Base-by-base conservation (phyloP, 2,329 filamentous ascomycete species). In the Epicoccum nigrum region DNA sequence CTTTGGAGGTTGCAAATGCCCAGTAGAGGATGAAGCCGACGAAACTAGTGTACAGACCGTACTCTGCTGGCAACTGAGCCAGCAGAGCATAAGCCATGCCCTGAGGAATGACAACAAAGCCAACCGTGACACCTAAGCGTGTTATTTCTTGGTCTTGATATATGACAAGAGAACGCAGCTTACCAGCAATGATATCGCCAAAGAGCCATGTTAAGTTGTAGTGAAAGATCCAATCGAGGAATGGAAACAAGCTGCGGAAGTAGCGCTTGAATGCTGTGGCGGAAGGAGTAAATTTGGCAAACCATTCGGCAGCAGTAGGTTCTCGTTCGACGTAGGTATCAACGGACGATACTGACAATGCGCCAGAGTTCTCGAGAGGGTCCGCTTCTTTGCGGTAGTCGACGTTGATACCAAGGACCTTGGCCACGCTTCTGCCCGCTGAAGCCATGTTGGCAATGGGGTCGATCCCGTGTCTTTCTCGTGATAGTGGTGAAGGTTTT, bases 1-100 rank as follows among this genome's bases (percentile, higher is more conserved):
- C 93, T 71, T 97, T 99, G 12, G 93, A 97, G 0, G 94, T 99
- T 27, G 92, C 94, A 68, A 97, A 97, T 69, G 97, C 89, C 93
- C 93, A 97, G 76, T 99, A 99, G 55, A 96, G 81, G 56, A 96
- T 73, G 13, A 96, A 92, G 42, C 93, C 94, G 83, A 97, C 94
- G 70, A 99, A 97, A 0, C 93, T 97, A 0, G 93, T 94, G 75
- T 96, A 96, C 1, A 97, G 82, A 44, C 93, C 93, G 67, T 87
- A 97, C 69, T 97, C 82, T 5, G 88, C 83, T 0, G 84, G 81
- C n/a, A 97, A 81, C 54, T 87, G 83, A 35, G 93, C 93, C 20
- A 97, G 81, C 55, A 86, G 80, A 23, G 93, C 92, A 74, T 97
- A 97, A 1, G 93, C 92, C 93, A 97, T 97, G 56, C 90, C 88